A percentile compares a stretch with the other conserved stretches of the same genome.
These are phyloP conservation scores for Reticulascus tulasneorum DNA, from an alignment of 2,329 filamentous ascomycete species.

Conservation along the genomic window DNA sequence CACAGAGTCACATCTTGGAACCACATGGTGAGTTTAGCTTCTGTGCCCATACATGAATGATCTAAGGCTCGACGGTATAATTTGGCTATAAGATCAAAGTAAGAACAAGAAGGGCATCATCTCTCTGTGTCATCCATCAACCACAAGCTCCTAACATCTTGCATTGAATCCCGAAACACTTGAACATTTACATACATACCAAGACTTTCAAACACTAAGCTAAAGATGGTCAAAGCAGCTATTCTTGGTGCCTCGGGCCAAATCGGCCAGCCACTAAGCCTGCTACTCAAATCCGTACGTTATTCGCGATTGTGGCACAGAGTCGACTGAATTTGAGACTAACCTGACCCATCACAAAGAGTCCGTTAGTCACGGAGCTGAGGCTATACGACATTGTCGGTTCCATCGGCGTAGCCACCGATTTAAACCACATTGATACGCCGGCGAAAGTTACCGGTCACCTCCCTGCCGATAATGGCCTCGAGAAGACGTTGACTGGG, in stretches of 20 bases:
- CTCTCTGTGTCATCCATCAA: too few species aligned
- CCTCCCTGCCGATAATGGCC: slow-evolving; percentile 57
- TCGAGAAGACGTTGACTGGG: slow-evolving; percentile 60
- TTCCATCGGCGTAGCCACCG: slow-evolving; percentile 63
- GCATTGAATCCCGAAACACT: not conserved
- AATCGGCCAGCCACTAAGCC: slow-evolving; percentile 6
- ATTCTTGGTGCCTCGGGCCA: slow-evolving; percentile 6
- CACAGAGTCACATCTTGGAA: not conserved
- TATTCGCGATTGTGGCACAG: not conserved
- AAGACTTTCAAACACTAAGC: not conserved
- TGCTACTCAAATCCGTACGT: slow-evolving; percentile 7
- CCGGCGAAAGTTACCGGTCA: slow-evolving; percentile 70
- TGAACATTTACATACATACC: not conserved
- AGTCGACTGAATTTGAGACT: not conserved
- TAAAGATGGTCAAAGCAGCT: slow-evolving; percentile 3
- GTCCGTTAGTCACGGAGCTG: slow-evolving; percentile 8
- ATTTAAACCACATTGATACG: slow-evolving; percentile 76
- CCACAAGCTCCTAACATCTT: too few species aligned
- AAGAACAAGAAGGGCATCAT: too few species aligned
- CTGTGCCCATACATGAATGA: too few species aligned
- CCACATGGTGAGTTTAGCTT: too few species aligned
- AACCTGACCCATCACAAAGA: not conserved
- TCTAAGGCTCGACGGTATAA: too few species aligned
- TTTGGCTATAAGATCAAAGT: too few species aligned
- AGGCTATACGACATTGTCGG: slow-evolving; percentile 14